Base-by-base conservation (phyloP, 148 eudicot genomes). In the Oxyria digyna region DNA sequence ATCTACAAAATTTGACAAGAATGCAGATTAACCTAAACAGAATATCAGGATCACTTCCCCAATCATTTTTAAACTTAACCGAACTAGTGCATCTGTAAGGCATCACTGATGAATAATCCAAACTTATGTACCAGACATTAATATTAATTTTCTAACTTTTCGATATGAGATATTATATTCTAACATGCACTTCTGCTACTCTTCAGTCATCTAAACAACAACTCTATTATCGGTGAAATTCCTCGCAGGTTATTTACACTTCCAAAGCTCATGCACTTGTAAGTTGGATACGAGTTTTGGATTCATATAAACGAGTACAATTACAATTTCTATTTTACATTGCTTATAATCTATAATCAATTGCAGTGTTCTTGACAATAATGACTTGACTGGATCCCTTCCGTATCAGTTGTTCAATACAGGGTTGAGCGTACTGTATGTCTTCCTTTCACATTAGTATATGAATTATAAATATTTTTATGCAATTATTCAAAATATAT, bases 361-460 rank as follows among this genome's bases (percentile, higher is more conserved):
- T 62, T 69, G 73, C 84, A 92, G 97, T 83, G 87, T 89, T 49
- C 43, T 92, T 80, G 97, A 92, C 75, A 92, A 85, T 78, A 92
- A 92, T 75, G 77, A 87, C 54, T 68, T 92, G 71, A 79, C 93
- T 63, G 97, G 97, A 27, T 74, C 76, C 71, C 89, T 92, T 71
- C 97, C 97, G 35, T 69, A 86, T 23, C 89, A 82, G 76, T 74
- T 80, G 38, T 83, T 87, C 13, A 67, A 69, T 27, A 66, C 79
- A 55, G 26, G 50, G 37, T 72, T 92, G 83, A 72, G 75, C 48
- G 87, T 92, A 42, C 81, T 92, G 97, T 91, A 81, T 73, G 96
- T 77, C 21, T 6, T 48, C 65, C 55, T 42, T 63, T 63, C 42
- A 40, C 9, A 54, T 21, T 13, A 54, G n/a, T n/a, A n/a, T n/a